Evolutionary conservation across 2,329 filamentous ascomycete genomes (phyloP), one percentile per base, ranked within the genome.

Genomic region (Neofusicoccum umdonicola): DNA sequence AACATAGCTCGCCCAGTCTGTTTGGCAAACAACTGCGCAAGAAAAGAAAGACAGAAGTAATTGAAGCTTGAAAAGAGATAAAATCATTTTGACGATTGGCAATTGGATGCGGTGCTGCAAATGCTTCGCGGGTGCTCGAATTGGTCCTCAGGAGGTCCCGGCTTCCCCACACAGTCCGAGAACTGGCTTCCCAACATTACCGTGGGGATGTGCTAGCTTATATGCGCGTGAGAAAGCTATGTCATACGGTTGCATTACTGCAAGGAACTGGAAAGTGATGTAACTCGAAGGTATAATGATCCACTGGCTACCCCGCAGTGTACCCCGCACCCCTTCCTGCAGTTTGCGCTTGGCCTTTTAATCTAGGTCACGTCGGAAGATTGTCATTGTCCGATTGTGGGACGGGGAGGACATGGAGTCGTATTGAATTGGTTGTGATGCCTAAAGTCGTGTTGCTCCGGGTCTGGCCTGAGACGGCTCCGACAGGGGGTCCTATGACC

Each of bases 1-100:
- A 7, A 85, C 82, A 73, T 80, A 79, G 66, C 78, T 68, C 1
- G 78, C 70, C 64, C 77, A 80, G 67, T 81, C 73, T 6, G 17
- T 39, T 12, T 47, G 31, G 13, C 44, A 35, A 2, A n/a, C 11
- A 8, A 15, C 31, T 3, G 31, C 19, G 5, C 8, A 3, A 4
- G 31, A 31, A n/a, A 35, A 39, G 31, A 50, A 6, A 19, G 19
- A n/a, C 8, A 61, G 19, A 7, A 48, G 42, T 27, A 61, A 39
- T 31, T 11, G 44, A 7, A 61, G 31, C 19, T 11, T 17, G 6
- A 19, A 15, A 12, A 3, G 7, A 11, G 8, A 8, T 39, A n/a
- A 7, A n/a, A 5, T 35, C 48, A 51, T 51, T 6, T 9, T 19
- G 48, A 6, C 13, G 27, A 15, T 17, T 8, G 27, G 15, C 27